A percentile compares a stretch with the other conserved stretches of the same genome.
Evolutionary conservation across 495 filamentous ascomycete genomes (phyloP).

Genomic region (Neurospora sp.): DNA sequence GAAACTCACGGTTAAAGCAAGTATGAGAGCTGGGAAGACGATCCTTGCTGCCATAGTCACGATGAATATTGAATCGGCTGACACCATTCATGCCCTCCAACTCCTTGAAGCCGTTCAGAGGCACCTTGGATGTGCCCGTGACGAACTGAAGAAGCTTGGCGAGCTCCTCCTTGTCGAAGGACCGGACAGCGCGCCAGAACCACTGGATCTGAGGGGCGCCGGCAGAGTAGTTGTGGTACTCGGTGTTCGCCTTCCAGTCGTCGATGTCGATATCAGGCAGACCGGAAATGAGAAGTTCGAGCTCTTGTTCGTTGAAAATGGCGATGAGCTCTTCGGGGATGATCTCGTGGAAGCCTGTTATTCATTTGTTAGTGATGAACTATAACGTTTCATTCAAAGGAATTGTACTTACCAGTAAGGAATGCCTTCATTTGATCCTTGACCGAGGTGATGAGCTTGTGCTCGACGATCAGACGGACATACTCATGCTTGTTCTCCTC

Average conservation of each 20-base stretch:
- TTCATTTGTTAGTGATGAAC: slow-evolving; percentile 11
- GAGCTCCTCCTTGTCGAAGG: slow-evolving; percentile 97
- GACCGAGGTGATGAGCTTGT: slow-evolving; percentile 82
- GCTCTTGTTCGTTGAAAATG: slow-evolving; percentile 98
- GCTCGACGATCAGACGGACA: slow-evolving; percentile 85
- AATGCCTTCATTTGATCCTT: slow-evolving; percentile 92
- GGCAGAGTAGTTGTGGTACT: slow-evolving; percentile 95
- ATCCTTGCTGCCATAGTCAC: slow-evolving; percentile 96
- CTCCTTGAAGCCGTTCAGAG: slow-evolving; percentile 97
- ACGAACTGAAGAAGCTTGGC: slow-evolving; percentile 98
- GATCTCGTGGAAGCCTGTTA: slow-evolving; percentile 88
- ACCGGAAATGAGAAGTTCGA: slow-evolving; percentile 94
- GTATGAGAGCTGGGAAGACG: slow-evolving; percentile 93
- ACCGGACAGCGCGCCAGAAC: slow-evolving; percentile 98
- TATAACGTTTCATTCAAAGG: background rate
- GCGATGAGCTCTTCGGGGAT: slow-evolving; percentile 87
- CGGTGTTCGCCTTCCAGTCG: slow-evolving; percentile 98
- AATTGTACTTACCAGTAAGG: slow-evolving; percentile 59
- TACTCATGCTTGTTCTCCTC: slow-evolving; percentile 99
- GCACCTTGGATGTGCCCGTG: slow-evolving; percentile 96
- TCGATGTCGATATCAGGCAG: slow-evolving; percentile 95
- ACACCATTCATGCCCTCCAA: slow-evolving; percentile 99
- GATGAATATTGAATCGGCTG: slow-evolving; percentile 96
- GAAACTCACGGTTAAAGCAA: slow-evolving; percentile 94
- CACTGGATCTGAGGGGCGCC: slow-evolving; percentile 96